These are phyloP conservation scores for Annona cherimola DNA, from an alignment of 164 flowering plant species.

Conservation along the genomic window DNA sequence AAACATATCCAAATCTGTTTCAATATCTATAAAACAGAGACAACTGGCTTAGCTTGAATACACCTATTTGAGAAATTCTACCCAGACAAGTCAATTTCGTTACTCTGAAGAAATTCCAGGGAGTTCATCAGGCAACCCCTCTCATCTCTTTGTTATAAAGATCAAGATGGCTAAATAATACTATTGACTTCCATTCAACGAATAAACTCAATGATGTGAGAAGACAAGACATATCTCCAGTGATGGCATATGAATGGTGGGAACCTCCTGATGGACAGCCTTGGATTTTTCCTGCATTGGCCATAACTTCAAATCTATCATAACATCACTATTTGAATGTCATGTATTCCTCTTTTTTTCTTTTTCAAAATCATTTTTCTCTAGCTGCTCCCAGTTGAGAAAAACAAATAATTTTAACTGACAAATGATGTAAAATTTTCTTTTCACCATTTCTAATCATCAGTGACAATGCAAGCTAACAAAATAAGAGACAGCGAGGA, in stretches of 20 bases:
- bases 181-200: not conserved
- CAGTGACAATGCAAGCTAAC: not conserved
- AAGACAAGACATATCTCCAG: not conserved
- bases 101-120: not conserved
- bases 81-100: not conserved
- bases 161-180: not conserved
- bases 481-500: too few relatives aligned
- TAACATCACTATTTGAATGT: not conserved
- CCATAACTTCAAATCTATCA: not conserved
- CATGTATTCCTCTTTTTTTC: not conserved
- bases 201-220: not conserved
- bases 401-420: not conserved
- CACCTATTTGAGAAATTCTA: not conserved
- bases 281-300: not conserved
- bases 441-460: not conserved
- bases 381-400: not conserved
- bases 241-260: not conserved
- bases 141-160: not conserved
- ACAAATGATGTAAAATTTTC: not conserved
- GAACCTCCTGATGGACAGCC: not conserved
- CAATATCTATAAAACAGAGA: slow-evolving; percentile 1
- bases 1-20: slow-evolving; percentile 13
- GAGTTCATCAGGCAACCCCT: not conserved
- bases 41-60: slow-evolving; percentile 3
- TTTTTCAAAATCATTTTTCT: too few relatives aligned